phyloP scores from a whole-genome alignment of 2,329 filamentous ascomycete genomes.

The Acrocalymma vagum region DNA sequence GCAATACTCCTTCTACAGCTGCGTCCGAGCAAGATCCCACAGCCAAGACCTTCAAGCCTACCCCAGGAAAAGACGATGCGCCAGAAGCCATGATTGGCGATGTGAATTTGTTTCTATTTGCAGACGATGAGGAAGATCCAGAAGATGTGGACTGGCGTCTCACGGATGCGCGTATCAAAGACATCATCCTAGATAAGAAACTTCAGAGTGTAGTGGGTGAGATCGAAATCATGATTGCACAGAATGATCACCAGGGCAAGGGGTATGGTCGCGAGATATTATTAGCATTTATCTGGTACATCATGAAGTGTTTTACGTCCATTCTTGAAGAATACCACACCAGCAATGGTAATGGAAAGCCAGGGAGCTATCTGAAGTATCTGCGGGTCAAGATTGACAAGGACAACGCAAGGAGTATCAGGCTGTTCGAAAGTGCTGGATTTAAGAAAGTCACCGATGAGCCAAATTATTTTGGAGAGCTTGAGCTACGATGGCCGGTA shows the following conservation, averaged over 20 bases:
- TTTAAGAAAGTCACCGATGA: constrained; percentile 61
- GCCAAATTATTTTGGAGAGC: constrained; percentile 73
- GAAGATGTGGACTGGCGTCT: constrained; percentile 35
- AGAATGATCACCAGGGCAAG: constrained; percentile 61
- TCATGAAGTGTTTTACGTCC: constrained; percentile 60
- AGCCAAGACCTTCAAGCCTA: constrained; percentile 11
- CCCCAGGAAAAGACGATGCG: constrained; percentile 57
- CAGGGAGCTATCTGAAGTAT: constrained; percentile 48
- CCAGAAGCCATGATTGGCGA: constrained; percentile 59
- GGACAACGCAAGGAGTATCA: constrained; percentile 64
- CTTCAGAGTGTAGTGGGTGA: constrained; percentile 66
- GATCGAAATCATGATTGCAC: constrained; percentile 87
- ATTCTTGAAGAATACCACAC: constrained; percentile 67
- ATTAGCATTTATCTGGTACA: constrained; percentile 73
- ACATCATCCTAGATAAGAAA: background rate
- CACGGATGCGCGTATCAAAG: too few species aligned
- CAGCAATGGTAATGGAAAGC: constrained; percentile 17
- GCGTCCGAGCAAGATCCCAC: background rate
- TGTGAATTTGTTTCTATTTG: constrained; percentile 74
- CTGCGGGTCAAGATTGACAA: constrained; percentile 70
- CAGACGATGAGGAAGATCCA: constrained; percentile 30
- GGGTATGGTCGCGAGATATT: constrained; percentile 75
- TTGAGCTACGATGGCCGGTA: constrained; percentile 61
- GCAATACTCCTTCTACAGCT: constrained; percentile 42
- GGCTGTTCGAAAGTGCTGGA: constrained; percentile 67